phyloP scores from a whole-genome alignment of 225 moss, liverwort and hornwort species.

The Climacium dendroides region DNA sequence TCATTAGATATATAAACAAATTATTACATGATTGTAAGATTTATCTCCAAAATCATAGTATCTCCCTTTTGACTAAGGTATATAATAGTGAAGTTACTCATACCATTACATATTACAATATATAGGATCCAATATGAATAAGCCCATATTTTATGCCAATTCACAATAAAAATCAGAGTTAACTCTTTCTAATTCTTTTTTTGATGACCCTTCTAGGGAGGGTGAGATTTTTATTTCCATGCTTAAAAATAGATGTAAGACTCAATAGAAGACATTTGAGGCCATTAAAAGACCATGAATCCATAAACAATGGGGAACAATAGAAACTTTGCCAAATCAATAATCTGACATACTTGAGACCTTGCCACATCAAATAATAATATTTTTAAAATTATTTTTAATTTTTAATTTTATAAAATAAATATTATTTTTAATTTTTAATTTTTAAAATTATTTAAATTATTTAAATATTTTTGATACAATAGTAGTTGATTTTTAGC shows the following conservation, averaged over 20 bases:
- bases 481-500: too few relatives aligned
- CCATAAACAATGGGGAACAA: too few relatives aligned
- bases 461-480: too few relatives aligned
- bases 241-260: not conserved
- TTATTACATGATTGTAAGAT: not conserved
- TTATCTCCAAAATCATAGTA: not conserved
- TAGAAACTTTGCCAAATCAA: too few relatives aligned
- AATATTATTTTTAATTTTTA: too few relatives aligned
- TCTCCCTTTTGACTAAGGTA: not conserved
- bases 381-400: too few relatives aligned
- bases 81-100: not conserved
- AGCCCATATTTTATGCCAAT: rapidly evolving
- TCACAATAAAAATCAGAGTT: not conserved
- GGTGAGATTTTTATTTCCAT: not conserved
- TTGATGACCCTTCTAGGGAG: not conserved
- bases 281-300: too few relatives aligned
- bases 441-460: too few relatives aligned
- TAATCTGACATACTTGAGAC: too few relatives aligned
- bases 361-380: too few relatives aligned
- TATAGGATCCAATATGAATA: not conserved
- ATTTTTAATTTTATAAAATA: too few relatives aligned
- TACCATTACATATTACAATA: rapidly evolving
- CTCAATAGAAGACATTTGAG: not conserved
- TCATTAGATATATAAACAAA: not conserved
- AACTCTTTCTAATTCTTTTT: rapidly evolving